Base-by-base conservation (phyloP, 768 basidiomycete genomes). In the Pleurotus giganteus region DNA sequence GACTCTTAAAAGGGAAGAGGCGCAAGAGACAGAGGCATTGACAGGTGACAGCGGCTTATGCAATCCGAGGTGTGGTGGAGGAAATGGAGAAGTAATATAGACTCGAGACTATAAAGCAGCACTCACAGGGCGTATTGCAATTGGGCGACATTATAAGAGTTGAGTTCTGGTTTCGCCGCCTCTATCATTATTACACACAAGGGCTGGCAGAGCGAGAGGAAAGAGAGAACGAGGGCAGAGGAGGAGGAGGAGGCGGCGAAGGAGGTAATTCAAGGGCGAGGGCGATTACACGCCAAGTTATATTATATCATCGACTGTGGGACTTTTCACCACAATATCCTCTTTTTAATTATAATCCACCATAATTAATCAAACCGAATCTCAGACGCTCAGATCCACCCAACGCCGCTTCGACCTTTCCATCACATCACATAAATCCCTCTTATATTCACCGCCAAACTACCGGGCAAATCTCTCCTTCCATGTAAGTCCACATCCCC, bases 41-140 rank as follows among this genome's bases (percentile, higher is more conserved):
- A 69, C 64, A 64, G 60, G 45, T 61, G 61, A 67, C 61, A 66
- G 68, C 60, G 62, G 60, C 26, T 58, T 61, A 58, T 61, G 62
- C 53, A 58, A 59, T 55, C 42, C 42, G 42, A 24, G 42, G 42
- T 44, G 34, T 55, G 8, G 28, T 24, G 36, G 60, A 41, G 41
- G 61, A 54, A 50, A 32, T 32, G 37, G 39, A 34, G 51, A 42
- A 39, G 54, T 32, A 13, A 32, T 6, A 32, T 6, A 13, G 31
- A 32, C 6, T 13, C n/a, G n/a, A 32, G 31, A 32, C 7, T 13
- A 32, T 32, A 6, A 52, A 47, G 36, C 37, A 34, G 46, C 47
- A 77, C 78, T 71, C 66, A 82, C 82, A 85, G 76, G 8, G 82
- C 72, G 69, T 79, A 80, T 55, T 85, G 81, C 55, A 85, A 77